These are phyloP conservation scores for Polysphondylium violaceum DNA, from an alignment of 78 protist species.

Conservation along the genomic window DNA sequence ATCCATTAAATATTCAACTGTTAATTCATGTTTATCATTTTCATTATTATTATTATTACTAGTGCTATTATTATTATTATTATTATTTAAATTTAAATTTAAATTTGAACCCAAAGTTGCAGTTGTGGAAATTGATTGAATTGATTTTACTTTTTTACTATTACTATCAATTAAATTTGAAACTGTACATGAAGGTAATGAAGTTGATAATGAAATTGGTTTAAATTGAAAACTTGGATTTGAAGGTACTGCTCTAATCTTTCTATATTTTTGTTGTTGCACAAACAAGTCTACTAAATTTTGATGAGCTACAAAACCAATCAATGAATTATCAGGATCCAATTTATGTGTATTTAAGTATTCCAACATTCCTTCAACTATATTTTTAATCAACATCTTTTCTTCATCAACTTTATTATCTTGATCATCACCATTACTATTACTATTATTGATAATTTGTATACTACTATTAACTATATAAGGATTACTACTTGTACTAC, in stretches of 20 bases:
- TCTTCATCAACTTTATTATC: slow-evolving; percentile 30
- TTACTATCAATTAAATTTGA: too few species aligned
- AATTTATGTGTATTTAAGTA: slow-evolving; percentile 13
- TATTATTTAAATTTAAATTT: neutral
- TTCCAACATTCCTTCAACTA: neutral
- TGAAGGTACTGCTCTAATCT: slow-evolving; percentile 26
- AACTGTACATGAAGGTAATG: neutral
- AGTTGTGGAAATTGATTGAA: neutral
- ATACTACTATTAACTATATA: neutral
- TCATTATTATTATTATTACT: neutral
- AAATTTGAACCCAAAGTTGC: neutral
- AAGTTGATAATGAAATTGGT: neutral
- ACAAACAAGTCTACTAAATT: slow-evolving; percentile 10
- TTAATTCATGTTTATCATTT: slow-evolving; percentile 1
- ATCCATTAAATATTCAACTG: slow-evolving; percentile 26
- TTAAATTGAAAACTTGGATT: slow-evolving; percentile 1
- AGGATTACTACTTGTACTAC: neutral
- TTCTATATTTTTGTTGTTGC: slow-evolving; percentile 21
- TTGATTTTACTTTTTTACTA: neutral
- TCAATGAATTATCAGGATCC: slow-evolving; percentile 55
- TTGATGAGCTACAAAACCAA: slow-evolving; percentile 31
- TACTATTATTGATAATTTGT: neutral
- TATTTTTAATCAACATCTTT: neutral
- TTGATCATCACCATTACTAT: neutral
- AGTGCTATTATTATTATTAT: neutral